phyloP scores from a whole-genome alignment of 2,329 filamentous ascomycete species.

The Sporothrix dimorphospora region DNA sequence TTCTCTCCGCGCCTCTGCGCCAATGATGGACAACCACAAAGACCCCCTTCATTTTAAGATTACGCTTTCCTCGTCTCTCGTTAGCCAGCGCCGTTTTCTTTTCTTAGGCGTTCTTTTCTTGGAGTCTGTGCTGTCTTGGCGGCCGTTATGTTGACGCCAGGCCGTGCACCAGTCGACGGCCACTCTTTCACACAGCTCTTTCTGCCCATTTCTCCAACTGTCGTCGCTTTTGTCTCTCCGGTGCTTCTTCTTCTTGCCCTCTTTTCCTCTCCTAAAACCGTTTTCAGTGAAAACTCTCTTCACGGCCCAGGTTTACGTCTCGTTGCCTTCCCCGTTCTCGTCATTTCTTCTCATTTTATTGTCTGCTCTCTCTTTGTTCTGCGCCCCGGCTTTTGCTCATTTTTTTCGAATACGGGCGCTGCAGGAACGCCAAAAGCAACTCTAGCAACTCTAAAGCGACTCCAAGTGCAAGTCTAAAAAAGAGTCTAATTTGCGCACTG shows the following conservation, averaged over 20 bases:
- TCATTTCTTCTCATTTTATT: neutral
- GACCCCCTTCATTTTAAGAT: neutral
- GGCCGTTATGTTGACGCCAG: conserved; percentile 12
- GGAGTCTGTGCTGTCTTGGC: neutral
- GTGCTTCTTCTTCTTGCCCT: no score
- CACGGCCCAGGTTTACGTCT: neutral
- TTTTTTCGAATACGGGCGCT: neutral
- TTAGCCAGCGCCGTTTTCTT: neutral
- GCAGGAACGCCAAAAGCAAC: neutral
- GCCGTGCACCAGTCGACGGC: conserved; percentile 1
- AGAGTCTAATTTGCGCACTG: conserved; percentile 7
- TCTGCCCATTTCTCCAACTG: neutral
- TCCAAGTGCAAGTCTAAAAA: neutral
- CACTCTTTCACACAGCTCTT: neutral
- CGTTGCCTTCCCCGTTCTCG: neutral
- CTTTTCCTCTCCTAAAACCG: neutral
- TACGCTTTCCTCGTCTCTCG: neutral
- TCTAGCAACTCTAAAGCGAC: neutral
- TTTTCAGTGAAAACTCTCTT: conserved; percentile 8
- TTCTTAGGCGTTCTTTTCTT: neutral
- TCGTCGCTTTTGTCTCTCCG: neutral
- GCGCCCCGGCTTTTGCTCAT: neutral
- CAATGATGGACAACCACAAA: neutral
- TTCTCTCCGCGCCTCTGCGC: neutral
- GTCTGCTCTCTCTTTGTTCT: neutral